phyloP scores from a whole-genome alignment of 495 filamentous ascomycete genomes.

The Aspergillus biplanus region DNA sequence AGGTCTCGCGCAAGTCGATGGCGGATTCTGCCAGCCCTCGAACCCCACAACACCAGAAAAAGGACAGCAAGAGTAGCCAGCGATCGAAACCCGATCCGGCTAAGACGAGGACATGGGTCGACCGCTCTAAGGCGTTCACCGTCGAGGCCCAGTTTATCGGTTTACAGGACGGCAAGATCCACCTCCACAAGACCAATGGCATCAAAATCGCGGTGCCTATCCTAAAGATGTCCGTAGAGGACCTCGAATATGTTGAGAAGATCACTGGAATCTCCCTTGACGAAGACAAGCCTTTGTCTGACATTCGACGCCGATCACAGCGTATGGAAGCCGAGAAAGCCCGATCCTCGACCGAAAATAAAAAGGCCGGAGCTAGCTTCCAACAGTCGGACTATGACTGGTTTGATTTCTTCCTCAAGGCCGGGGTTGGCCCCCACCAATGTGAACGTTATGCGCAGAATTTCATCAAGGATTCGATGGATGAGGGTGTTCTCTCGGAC shows the following conservation, averaged over 20 bases:
- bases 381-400: conserved; percentile 81
- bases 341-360: conserved; percentile 29
- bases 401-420: conserved; percentile 97
- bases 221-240: conserved; percentile 90
- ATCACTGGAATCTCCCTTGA: conserved; percentile 86
- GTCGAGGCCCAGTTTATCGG: conserved; percentile 98
- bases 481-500: conserved; percentile 85
- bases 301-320: conserved; percentile 60
- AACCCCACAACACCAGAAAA: conserved; percentile 68
- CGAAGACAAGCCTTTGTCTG: conserved; percentile 92
- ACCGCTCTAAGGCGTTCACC: conserved; percentile 91
- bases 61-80: conserved; percentile 63
- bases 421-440: conserved; percentile 86
- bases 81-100: conserved; percentile 83
- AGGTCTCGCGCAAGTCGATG: conserved; percentile 65
- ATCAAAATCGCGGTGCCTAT: conserved; percentile 98
- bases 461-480: conserved; percentile 91
- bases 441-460: conserved; percentile 93
- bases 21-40: conserved; percentile 58
- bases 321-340: conserved; percentile 31
- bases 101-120: conserved; percentile 90
- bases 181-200: conserved; percentile 95
- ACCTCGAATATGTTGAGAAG: conserved; percentile 92
- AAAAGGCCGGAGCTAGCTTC: conserved; percentile 57
- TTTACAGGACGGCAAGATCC: conserved; percentile 88